A percentile compares a stretch with the other conserved stretches of the same genome.
Conservation (phyloP, 1,139 yeast species). For the Scheffersomyces lignicola region DNA sequence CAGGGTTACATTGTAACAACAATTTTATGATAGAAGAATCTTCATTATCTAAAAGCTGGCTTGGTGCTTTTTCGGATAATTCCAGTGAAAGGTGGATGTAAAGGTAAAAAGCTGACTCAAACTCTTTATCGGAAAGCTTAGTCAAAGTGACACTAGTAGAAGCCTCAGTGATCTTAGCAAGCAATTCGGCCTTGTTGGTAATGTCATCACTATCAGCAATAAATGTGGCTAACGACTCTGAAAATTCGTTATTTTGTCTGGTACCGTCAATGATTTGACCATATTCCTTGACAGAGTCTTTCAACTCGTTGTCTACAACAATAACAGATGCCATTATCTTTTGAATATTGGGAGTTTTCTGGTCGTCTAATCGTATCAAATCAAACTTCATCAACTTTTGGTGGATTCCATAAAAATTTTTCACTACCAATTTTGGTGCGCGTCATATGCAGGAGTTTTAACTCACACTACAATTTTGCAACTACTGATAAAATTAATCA, state of each 20-base stretch:
- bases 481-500: too few relatives aligned
- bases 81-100: conserved; percentile 36
- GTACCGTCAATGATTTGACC: conserved; percentile 40
- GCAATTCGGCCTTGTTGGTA: conserved; percentile 29
- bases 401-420: conserved; percentile 5
- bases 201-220: conserved; percentile 15
- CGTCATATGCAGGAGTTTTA: too few relatives aligned
- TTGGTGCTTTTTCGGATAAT: conserved; percentile 27
- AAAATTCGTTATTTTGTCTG: conserved; percentile 27
- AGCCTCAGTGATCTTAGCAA: conserved; percentile 25
- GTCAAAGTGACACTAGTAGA: conserved; percentile 27
- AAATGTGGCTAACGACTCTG: conserved; percentile 21
- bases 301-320: conserved; percentile 47
- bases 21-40: conserved; percentile 30
- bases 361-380: background rate
- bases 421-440: too few relatives aligned
- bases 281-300: conserved; percentile 43
- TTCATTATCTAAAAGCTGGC: conserved; percentile 25
- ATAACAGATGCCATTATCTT: conserved; percentile 48
- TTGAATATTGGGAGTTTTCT: too few relatives aligned
- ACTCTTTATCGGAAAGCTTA: conserved; percentile 44
- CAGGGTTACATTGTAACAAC: conserved; percentile 36
- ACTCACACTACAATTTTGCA: too few relatives aligned
- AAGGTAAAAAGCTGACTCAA: conserved; percentile 48
- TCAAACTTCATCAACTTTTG: conserved; percentile 1